Conservation (phyloP, 176 grass and related monocot species). For the Triticum timopheevii region DNA sequence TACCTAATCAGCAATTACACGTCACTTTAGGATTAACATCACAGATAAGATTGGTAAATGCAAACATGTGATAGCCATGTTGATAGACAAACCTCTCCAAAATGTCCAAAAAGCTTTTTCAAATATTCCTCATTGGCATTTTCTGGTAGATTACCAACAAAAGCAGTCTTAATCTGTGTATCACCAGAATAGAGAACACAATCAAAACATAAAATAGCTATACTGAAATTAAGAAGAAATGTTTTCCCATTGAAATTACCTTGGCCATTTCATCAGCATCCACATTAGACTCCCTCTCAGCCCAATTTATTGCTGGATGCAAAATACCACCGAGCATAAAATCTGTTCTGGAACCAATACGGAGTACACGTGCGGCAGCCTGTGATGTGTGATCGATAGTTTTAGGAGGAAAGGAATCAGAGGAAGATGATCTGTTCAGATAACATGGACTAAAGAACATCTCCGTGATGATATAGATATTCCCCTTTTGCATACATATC, state of each 20-base stretch:
- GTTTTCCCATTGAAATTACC: constrained; percentile 39
- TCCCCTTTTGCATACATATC: constrained; percentile 14
- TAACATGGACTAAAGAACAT: constrained; percentile 34
- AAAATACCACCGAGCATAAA: constrained; percentile 80
- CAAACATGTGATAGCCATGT: constrained; percentile 11
- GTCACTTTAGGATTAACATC: constrained; percentile 30
- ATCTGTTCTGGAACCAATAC: constrained; percentile 66
- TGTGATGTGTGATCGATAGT: constrained; percentile 86
- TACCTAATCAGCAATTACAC: constrained; percentile 55
- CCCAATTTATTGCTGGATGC: constrained; percentile 82
- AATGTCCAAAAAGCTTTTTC: constrained; percentile 66
- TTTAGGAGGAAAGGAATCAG: constrained; percentile 49
- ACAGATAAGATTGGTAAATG: constrained; percentile 2
- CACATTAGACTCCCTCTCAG: constrained; percentile 63
- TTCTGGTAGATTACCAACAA: constrained; percentile 78
- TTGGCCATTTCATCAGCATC: constrained; percentile 67
- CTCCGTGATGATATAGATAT: constrained; percentile 49
- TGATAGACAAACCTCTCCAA: constrained; percentile 57
- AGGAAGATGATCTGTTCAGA: constrained; percentile 34
- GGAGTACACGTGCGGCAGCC: constrained; percentile 70
- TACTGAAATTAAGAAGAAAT: constrained; percentile 25
- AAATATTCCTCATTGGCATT: constrained; percentile 65
- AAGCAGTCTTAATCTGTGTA: constrained; percentile 66
- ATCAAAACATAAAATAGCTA: constrained; percentile 30
- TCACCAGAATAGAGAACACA: constrained; percentile 26